Base-by-base conservation (phyloP, 2,329 filamentous ascomycete species). In the Aureobasidium sp. region DNA sequence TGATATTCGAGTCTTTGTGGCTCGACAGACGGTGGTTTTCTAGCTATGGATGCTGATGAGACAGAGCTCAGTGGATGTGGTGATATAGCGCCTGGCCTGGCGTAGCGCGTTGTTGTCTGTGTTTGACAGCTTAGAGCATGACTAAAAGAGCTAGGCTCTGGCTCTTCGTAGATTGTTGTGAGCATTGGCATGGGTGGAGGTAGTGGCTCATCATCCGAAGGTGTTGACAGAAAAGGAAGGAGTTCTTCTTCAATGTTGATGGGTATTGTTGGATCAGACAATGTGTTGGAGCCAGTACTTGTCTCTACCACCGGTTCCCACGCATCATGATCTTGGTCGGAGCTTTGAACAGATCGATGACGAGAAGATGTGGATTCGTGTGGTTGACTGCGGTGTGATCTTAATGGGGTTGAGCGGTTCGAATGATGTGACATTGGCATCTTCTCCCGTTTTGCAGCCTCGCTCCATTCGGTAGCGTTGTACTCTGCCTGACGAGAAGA, bases 31-130 rank as follows among this genome's bases (percentile, higher is more conserved):
- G 51, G 51, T 5, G 39, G 51, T 25, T 47, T 34, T 3, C 30
- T 19, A n/a, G 34, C 29, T 29, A 34, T 39, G 14, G 24, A 17
- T 16, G 19, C 32, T 4, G 32, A 30, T 12, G 40, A 38, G 4
- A 53, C 34, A n/a, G 51, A 44, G 19, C 51, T 53, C 21, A 53
- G 21, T 6, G 51, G 51, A 12, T 53, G 51, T 16, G 51, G 51
- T 32, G 51, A 37, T 6, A 53, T 47, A 2, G 32, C 32, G 11
- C 51, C 51, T 24, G 51, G 40, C 25, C 32, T 47, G 16, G 51
- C 51, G 25, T 27, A 53, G 14, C 17, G 48, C 27, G 48, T 47
- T 1, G 24, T 24, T n/a, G 29, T 25, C 12, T 30, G 34, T 10
- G 41, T 39, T 6, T n/a, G 17, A 16, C 21, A 38, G 32, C 40